A percentile compares a stretch with the other conserved stretches of the same genome.
Evolutionary conservation across 306 rosid species (phyloP).

Genomic region (apple (Malus domestica)): ASM211411v1 NC_041805.1:415501-416000

Average conservation of each 20-base stretch:
- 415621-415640: slow-evolving; percentile 90
- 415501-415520: slow-evolving; percentile 11
- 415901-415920: slow-evolving; percentile 78
- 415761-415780: neutral
- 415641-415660: slow-evolving; percentile 89
- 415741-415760: slow-evolving; percentile 23
- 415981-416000: slow-evolving; percentile 46
- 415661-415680: slow-evolving; percentile 78
- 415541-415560: slow-evolving; percentile 9
- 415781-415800: neutral
- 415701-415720: slow-evolving; percentile 11
- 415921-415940: slow-evolving; percentile 72
- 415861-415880: slow-evolving; percentile 74
- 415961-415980: slow-evolving; percentile 65
- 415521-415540: slow-evolving; percentile 6
- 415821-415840: slow-evolving; percentile 59
- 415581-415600: slow-evolving; percentile 59
- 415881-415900: slow-evolving; percentile 94
- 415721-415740: slow-evolving; percentile 18
- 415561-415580: slow-evolving; percentile 5
- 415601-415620: slow-evolving; percentile 76
- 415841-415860: slow-evolving; percentile 71
- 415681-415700: slow-evolving; percentile 38
- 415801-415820: neutral
- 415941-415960: slow-evolving; percentile 80